Conservation (phyloP, 768 basidiomycete species). For the Dendrothele bispora region DNA sequence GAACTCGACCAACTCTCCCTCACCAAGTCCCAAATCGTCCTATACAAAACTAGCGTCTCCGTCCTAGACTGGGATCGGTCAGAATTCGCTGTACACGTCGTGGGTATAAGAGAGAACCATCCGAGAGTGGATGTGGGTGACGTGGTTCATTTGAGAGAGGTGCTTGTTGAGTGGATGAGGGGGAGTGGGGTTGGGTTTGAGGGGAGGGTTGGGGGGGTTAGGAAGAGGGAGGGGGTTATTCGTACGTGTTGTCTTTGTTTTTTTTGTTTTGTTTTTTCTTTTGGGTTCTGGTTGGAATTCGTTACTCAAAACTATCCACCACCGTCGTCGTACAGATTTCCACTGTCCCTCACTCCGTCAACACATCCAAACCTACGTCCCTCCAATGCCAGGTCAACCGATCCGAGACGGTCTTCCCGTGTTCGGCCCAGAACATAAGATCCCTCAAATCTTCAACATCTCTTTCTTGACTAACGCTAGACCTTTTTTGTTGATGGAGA, state of each 20-base stretch:
- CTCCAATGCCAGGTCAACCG: conserved; percentile 8
- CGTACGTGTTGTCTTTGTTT: conserved; percentile 31
- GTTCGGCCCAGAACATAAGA: conserved; percentile 32
- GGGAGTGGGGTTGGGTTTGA: conserved; percentile 44
- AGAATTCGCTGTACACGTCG: conserved; percentile 10
- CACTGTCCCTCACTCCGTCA: conserved; percentile 37
- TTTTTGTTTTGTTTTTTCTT: background rate
- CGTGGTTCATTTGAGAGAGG: conserved; percentile 43
- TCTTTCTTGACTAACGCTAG: conserved; percentile 48
- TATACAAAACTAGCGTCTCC: conserved; percentile 34
- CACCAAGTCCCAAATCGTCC: conserved; percentile 43
- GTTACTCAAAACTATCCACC: too few relatives aligned
- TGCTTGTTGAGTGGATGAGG: conserved; percentile 26
- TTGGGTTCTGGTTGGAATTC: background rate
- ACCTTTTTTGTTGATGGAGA: conserved; percentile 43
- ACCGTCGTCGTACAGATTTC: too few relatives aligned
- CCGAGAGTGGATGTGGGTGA: conserved; percentile 46
- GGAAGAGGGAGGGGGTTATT: conserved; percentile 47
- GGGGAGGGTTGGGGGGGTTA: conserved; percentile 40
- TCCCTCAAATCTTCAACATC: conserved; percentile 46
- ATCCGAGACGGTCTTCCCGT: conserved; percentile 11
- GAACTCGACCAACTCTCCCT: conserved; percentile 42
- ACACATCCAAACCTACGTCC: conserved; percentile 38
- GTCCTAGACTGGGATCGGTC: conserved; percentile 6
- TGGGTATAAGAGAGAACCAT: conserved; percentile 28